These are phyloP conservation scores for Gymnopus androsaceus DNA, from an alignment of 1,284 basidiomycete genomes.

Conservation along the genomic window DNA sequence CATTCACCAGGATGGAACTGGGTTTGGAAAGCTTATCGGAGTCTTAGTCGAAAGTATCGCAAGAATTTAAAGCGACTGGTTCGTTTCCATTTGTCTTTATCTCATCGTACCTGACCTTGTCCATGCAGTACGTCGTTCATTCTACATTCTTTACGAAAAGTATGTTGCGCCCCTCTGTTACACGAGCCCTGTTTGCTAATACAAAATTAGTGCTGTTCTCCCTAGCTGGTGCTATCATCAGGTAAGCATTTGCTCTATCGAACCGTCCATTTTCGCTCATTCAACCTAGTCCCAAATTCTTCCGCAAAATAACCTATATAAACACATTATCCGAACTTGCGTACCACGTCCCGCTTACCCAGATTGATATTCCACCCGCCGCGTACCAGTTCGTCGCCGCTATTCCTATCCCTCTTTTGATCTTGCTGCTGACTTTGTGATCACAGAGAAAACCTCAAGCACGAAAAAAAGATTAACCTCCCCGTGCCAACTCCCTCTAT, in stretches of 20 bases:
- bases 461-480: constrained; percentile 66
- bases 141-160: constrained; percentile 87
- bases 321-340: constrained; percentile 77
- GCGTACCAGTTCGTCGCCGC: constrained; percentile 75
- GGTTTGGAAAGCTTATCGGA: constrained; percentile 87
- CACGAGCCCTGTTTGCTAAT: background rate
- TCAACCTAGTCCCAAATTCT: constrained; percentile 75
- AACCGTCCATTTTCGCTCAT: background rate
- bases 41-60: constrained; percentile 79
- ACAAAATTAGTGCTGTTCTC: constrained; percentile 71
- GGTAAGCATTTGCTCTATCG: constrained; percentile 40
- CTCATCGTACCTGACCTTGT: background rate
- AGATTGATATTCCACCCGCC: constrained; percentile 81
- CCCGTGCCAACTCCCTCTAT: constrained; percentile 60
- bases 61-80: constrained; percentile 86
- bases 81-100: constrained; percentile 26
- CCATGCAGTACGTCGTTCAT: constrained; percentile 75
- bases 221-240: constrained; percentile 82
- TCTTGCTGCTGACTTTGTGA: constrained; percentile 4
- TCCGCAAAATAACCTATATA: constrained; percentile 77
- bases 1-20: constrained; percentile 84
- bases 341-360: constrained; percentile 73
- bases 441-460: constrained; percentile 70
- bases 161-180: constrained; percentile 33
- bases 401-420: background rate